Conservation (phyloP, 331 rosid genomes). For the Saraca asoca region DNA sequence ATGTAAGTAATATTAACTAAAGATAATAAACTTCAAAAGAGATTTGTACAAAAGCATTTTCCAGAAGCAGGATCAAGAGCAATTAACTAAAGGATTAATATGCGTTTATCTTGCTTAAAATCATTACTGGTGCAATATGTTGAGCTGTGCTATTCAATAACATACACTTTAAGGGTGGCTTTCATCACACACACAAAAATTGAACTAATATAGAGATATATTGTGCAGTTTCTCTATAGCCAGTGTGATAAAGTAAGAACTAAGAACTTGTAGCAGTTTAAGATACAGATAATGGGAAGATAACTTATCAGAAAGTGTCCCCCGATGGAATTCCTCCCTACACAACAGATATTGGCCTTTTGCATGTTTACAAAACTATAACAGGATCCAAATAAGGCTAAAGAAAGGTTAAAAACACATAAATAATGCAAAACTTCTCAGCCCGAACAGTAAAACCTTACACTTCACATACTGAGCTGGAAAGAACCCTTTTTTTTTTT, state of each 20-base stretch:
- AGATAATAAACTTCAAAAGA: neutral
- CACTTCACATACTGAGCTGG: conserved; percentile 6
- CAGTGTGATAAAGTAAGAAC: too few species aligned
- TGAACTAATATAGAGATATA: too few species aligned
- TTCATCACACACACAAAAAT: neutral
- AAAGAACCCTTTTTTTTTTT: too few species aligned
- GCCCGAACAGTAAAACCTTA: neutral
- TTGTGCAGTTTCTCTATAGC: too few species aligned
- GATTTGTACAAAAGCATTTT: conserved; percentile 7
- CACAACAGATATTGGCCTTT: too few species aligned
- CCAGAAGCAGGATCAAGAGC: conserved; percentile 13
- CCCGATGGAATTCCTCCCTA: too few species aligned
- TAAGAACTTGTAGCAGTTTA: too few species aligned
- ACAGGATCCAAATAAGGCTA: conserved; percentile 3
- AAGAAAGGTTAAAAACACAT: neutral
- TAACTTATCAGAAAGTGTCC: too few species aligned
- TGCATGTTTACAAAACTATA: neutral
- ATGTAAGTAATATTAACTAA: conserved; percentile 7
- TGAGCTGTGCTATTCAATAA: neutral
- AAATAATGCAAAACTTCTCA: neutral
- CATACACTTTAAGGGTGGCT: neutral
- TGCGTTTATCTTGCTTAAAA: neutral
- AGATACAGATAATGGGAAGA: too few species aligned
- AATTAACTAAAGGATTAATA: conserved; percentile 13
- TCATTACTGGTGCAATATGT: neutral